Percentiles rank a stretch among this genome's conserved stretches.
Evolutionary conservation across 495 filamentous ascomycete species (phyloP).

Genomic region (Xylaria bambusicola): DNA sequence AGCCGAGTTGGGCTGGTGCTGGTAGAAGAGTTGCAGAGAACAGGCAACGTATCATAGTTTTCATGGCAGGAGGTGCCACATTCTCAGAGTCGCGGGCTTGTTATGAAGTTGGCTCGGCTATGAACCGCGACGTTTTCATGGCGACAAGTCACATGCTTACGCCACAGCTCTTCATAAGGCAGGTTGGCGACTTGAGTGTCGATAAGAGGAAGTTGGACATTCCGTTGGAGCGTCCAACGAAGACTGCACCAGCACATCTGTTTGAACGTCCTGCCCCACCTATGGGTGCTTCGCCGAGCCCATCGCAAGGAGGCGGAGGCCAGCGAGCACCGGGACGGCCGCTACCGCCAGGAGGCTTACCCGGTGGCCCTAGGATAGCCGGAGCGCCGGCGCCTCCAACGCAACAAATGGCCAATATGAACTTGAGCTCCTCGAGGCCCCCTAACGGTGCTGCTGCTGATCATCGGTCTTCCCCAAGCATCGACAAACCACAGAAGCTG

Average conservation of each 20-base stretch:
- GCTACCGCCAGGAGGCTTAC: conserved; percentile 30
- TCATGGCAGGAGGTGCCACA: conserved; percentile 94
- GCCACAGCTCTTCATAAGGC: conserved; percentile 75
- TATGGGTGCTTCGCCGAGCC: conserved; percentile 38
- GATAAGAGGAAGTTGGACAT: conserved; percentile 76
- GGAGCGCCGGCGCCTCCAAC: conserved; percentile 52
- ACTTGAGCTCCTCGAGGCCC: conserved; percentile 45
- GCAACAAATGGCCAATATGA: conserved; percentile 60
- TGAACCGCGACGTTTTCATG: conserved; percentile 80
- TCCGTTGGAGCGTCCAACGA: conserved; percentile 77
- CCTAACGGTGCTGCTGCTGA: conserved; percentile 25
- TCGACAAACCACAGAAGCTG: conserved; percentile 48
- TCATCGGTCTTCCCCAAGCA: conserved; percentile 38
- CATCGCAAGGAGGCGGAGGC: conserved; percentile 24
- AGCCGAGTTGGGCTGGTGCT: conserved; percentile 91
- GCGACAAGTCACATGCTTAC: conserved; percentile 90
- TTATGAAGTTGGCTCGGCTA: conserved; percentile 77
- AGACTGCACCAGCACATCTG: conserved; percentile 79
- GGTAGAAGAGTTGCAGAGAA: conserved; percentile 74
- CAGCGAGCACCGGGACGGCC: conserved; percentile 32
- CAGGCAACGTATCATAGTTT: conserved; percentile 87
- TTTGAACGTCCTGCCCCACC: conserved; percentile 72
- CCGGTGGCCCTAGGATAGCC: conserved; percentile 26
- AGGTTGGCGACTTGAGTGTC: conserved; percentile 74
- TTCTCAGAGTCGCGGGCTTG: conserved; percentile 86